Base-by-base conservation (phyloP, 2,329 filamentous ascomycete species). In the Ceratocystis diversiconidia region DNA sequence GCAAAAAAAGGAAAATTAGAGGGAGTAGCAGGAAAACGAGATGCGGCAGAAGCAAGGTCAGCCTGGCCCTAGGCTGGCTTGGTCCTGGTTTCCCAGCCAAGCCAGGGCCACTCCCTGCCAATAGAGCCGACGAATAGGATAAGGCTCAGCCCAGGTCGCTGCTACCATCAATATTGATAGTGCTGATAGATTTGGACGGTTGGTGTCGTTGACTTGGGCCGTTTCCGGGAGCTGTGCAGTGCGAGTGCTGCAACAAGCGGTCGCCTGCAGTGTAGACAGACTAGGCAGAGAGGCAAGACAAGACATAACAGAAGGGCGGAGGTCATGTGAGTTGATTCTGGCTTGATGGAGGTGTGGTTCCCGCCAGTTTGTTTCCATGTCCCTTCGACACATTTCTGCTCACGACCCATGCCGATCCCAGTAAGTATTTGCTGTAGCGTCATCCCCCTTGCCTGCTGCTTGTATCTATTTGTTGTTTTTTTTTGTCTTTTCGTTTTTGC, bases 381-480 rank as follows among this genome's bases (percentile, higher is more conserved):
- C 30, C 19, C 46, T n/a, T 22, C 17, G 12, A 59, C 28, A 59
- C 15, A 59, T 5, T 15, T 41, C 36, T 41, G 36, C 28, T n/a
- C 55, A 59, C 28, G 28, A 17, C 55, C 60, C 60, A 62, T 62
- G 41, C 60, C 50, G 25, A 61, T 48, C 52, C 63, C 32, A n/a
- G 36, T 1, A 41, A 41, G 61, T 36, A 28, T 25, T 30, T 62
- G n/a, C 50, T 61, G 60, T 55, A 60, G 44, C 30, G 41, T 62
- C 64, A 62, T 41, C 36, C 63, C 64, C 65, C 60, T 64, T 67
- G 52, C 30, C 62, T 30, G 12, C 50, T 32, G 36, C 63, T 63
- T 67, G 66, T 62, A 55, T 46, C 19, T n/a, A 17, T 32, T 63
- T 22, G 6, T 50, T 22, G 8, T 25, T 41, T 30, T 43, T 17